phyloP scores from a whole-genome alignment of 2,329 filamentous ascomycete genomes.

The Penicillium sp. region DNA sequence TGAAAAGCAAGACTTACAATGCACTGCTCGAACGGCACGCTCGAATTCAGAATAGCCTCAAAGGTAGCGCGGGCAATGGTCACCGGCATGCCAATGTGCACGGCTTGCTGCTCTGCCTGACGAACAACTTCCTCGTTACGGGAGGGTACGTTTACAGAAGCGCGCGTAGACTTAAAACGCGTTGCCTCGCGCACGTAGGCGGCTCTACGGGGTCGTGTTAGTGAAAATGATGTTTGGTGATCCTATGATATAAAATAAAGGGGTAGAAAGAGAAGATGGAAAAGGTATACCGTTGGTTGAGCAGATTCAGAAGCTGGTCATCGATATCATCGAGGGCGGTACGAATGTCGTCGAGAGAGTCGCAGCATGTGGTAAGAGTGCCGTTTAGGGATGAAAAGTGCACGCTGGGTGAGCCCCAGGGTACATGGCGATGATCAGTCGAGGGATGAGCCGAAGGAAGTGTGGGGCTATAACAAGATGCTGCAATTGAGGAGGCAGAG shows the following conservation, averaged over 20 bases:
- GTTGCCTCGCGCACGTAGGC: background rate
- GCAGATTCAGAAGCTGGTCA: background rate
- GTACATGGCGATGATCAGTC: background rate
- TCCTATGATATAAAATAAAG: too few species aligned
- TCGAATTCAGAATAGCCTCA: slow-evolving; percentile 5
- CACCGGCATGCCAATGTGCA: slow-evolving; percentile 1
- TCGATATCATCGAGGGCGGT: background rate
- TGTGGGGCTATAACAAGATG: background rate
- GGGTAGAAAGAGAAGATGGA: background rate
- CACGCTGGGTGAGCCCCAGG: slow-evolving; percentile 5
- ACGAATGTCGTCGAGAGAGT: slow-evolving; percentile 5
- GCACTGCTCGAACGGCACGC: slow-evolving; percentile 8
- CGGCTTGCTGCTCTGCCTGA: background rate
- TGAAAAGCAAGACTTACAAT: slow-evolving; percentile 2
- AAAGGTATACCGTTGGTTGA: background rate
- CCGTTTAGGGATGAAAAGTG: slow-evolving; percentile 7
- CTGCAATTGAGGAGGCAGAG: background rate
- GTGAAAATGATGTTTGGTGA: too few species aligned
- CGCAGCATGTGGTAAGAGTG: slow-evolving; percentile 2
- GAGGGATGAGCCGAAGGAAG: background rate
- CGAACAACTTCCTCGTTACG: background rate
- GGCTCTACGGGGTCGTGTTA: background rate
- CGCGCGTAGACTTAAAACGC: background rate
- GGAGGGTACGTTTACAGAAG: background rate
- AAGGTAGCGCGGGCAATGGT: slow-evolving; percentile 6